phyloP scores from a whole-genome alignment of 2,329 filamentous ascomycete species.

The Fusarium praegraminearum region DNA sequence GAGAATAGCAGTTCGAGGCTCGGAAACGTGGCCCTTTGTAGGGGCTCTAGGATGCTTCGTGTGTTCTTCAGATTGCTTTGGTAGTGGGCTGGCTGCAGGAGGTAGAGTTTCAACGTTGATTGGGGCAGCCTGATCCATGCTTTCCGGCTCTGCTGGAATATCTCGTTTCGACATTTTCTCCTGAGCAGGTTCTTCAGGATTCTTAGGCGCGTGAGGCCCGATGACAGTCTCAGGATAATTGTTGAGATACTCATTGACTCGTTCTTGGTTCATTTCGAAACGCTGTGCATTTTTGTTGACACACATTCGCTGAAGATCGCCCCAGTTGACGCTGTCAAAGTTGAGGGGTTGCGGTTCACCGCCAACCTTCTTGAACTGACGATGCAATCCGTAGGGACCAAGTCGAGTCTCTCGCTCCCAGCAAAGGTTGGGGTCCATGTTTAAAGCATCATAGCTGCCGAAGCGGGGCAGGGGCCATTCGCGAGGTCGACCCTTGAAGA shows the following conservation, averaged over 20 bases:
- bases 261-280: slow-evolving; percentile 61
- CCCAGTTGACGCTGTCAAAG: slow-evolving; percentile 78
- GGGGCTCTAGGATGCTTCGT: slow-evolving; percentile 24
- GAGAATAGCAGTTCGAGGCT: slow-evolving; percentile 76
- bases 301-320: slow-evolving; percentile 75
- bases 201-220: slow-evolving; percentile 24
- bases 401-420: slow-evolving; percentile 78
- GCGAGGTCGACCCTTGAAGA: slow-evolving; percentile 71
- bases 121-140: neutral
- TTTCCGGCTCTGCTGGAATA: slow-evolving; percentile 5
- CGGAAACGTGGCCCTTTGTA: slow-evolving; percentile 47
- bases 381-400: slow-evolving; percentile 71
- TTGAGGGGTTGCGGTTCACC: slow-evolving; percentile 57
- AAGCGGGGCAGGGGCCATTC: slow-evolving; percentile 71
- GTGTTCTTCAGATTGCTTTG: slow-evolving; percentile 10
- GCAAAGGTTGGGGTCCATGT: slow-evolving; percentile 72
- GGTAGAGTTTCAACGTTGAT: neutral
- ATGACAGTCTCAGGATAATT: slow-evolving; percentile 55
- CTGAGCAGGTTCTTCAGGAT: slow-evolving; percentile 13
- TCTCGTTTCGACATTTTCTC: slow-evolving; percentile 28
- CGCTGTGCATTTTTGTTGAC: slow-evolving; percentile 73
- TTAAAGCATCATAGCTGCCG: slow-evolving; percentile 71
- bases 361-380: slow-evolving; percentile 61
- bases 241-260: slow-evolving; percentile 58
- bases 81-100: slow-evolving; percentile 2